Base-by-base conservation (phyloP, 257 asterid species). In the Gentiana straminea region DNA sequence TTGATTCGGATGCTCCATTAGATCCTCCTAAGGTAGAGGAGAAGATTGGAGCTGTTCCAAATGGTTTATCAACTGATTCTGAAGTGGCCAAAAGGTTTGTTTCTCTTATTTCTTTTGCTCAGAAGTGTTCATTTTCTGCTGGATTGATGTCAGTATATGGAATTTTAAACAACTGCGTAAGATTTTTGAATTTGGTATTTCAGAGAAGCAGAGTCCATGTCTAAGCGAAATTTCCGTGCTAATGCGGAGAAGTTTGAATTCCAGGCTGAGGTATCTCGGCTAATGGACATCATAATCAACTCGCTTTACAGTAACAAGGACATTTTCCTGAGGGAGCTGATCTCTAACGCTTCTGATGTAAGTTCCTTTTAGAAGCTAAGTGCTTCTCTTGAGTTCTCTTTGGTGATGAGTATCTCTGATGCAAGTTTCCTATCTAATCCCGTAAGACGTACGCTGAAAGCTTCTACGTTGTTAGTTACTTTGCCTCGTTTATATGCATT, bases 261-360 rank as follows among this genome's bases (percentile, higher is more conserved):
- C 79, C 98, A 91, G 75, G 96, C 96, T 35, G 96, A 91, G 83
- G 98, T 91, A 51, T 91, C 98, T 44, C 81, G 96, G 61, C 94
- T 91, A 59, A 84, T 91, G 98, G 96, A 87, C 67, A 91, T 91
- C 60, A 72, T 92, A 59, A 92, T 92, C 79, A 92, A 92, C 84
- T 92, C 98, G 56, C 94, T 92, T 39, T 92, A 92, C 69, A 92
- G 97, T 54, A 88, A 92, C 70, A 92, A 87, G 60, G 98, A 88
- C 72, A 88, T 92, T 34, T 92, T 92, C 85, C 68, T 92, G 75
- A 88, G 97, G 71, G 97, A 87, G 72, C 74, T 91, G 80, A 91
- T 91, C 75, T 91, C 98, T 54, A 88, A 88, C 81, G 97, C 98
- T 37, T 91, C 98, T 3, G 97, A 91, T 74, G 98, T 91, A 74